A percentile compares a stretch with the other conserved stretches of the same genome.
phyloP scores from a whole-genome alignment of 1,284 basidiomycete species.

The Vanrija sp. region DNA sequence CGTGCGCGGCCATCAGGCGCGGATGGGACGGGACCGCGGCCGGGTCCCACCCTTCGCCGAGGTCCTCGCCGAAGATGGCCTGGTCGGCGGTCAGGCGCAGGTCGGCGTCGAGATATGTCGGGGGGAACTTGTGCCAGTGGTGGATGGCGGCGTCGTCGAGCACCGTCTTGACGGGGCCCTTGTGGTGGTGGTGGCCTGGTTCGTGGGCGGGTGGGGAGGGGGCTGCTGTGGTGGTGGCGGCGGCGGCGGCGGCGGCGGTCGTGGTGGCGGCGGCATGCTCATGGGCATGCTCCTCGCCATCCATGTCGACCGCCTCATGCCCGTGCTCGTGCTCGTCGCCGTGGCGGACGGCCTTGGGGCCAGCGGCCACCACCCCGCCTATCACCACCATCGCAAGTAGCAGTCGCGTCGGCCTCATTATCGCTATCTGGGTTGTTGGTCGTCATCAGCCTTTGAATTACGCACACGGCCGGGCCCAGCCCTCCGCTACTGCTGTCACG shows the following conservation, averaged over 20 bases:
- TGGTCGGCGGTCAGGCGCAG: conserved; percentile 34
- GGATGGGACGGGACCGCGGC: conserved; percentile 27
- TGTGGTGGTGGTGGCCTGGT: conserved; percentile 26
- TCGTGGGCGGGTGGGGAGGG: conserved; percentile 6
- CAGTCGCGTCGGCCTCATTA: too few relatives aligned
- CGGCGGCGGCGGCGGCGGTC: background rate
- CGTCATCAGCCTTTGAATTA: too few relatives aligned
- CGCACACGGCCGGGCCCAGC: too few relatives aligned
- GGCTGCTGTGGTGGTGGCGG: background rate
- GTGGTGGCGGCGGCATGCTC: background rate
- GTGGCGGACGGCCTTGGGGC: conserved; percentile 1
- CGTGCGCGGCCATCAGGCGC: conserved; percentile 34
- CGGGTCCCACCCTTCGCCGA: conserved; percentile 31
- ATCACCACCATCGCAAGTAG: too few relatives aligned
- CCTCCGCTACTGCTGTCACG: too few relatives aligned
- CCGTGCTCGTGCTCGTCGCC: conserved; percentile 12
- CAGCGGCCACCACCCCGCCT: too few relatives aligned
- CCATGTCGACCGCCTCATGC: conserved; percentile 1
- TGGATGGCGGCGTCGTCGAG: conserved; percentile 40
- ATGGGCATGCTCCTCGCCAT: background rate
- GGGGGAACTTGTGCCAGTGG: conserved; percentile 35
- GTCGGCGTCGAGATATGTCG: conserved; percentile 38
- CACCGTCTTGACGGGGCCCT: conserved; percentile 24
- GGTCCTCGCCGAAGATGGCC: conserved; percentile 40
- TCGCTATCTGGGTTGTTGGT: too few relatives aligned